phyloP scores from a whole-genome alignment of 2,329 filamentous ascomycete genomes.

The Alternaria sp. region DNA sequence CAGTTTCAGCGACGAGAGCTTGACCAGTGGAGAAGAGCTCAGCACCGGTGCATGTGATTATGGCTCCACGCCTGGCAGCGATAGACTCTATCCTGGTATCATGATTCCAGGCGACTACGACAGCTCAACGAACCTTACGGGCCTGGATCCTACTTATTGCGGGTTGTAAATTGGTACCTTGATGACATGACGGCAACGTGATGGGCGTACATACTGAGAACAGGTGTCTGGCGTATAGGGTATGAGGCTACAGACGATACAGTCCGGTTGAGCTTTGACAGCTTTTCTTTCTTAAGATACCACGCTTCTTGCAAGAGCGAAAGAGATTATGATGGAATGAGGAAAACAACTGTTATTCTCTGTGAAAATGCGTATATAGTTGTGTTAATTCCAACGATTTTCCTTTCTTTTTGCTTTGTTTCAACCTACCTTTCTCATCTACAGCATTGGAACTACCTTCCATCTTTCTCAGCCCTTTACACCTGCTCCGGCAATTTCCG shows the following conservation, averaged over 20 bases:
- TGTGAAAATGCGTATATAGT: background rate
- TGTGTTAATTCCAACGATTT: background rate
- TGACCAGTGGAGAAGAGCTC: conserved; percentile 62
- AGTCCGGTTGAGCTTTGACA: conserved; percentile 4
- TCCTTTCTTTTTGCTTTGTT: background rate
- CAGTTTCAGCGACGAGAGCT: conserved; percentile 67
- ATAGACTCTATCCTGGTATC: conserved; percentile 47
- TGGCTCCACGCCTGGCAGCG: conserved; percentile 41
- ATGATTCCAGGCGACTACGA: conserved; percentile 48
- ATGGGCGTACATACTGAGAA: conserved; percentile 3
- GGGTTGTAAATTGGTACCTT: conserved; percentile 34
- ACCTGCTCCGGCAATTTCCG: background rate
- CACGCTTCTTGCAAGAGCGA: conserved; percentile 32
- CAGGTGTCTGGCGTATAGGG: background rate
- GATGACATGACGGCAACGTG: conserved; percentile 6
- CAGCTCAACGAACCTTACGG: conserved; percentile 42
- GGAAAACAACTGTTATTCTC: background rate
- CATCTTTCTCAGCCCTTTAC: background rate
- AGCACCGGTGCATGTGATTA: conserved; percentile 42
- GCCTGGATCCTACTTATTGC: conserved; percentile 54
- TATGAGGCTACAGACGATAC: background rate
- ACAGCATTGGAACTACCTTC: background rate
- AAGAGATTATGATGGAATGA: conserved; percentile 2
- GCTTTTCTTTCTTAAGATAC: conserved; percentile 31
- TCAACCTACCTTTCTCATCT: background rate